These are phyloP conservation scores for Paralagenidium karlingii DNA, from an alignment of 352 stramenopile species.

Conservation along the genomic window DNA sequence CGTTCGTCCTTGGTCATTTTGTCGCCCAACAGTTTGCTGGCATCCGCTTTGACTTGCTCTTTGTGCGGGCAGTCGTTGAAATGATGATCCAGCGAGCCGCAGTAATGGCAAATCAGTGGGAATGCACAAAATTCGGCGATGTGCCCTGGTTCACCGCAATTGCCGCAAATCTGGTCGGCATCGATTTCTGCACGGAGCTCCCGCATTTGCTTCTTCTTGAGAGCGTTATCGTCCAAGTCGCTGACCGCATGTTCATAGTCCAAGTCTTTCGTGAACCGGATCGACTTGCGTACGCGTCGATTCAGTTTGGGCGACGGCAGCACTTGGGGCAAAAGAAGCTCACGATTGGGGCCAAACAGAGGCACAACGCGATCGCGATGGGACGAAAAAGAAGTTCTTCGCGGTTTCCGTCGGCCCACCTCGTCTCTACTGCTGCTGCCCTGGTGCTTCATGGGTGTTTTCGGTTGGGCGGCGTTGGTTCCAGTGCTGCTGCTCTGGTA, in stretches of 20 bases:
- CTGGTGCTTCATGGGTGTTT: too few species aligned
- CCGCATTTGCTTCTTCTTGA: slow-evolving; percentile 52
- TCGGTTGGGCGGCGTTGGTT: not conserved
- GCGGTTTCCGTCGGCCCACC: too few species aligned
- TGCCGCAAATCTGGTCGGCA: slow-evolving; percentile 47
- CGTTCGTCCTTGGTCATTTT: too few species aligned
- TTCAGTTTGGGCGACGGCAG: not conserved
- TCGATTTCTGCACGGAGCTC: slow-evolving; percentile 40
- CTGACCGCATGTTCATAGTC: slow-evolving; percentile 67
- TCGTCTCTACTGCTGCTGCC: too few species aligned
- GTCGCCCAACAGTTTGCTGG: too few species aligned
- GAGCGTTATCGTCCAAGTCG: slow-evolving; percentile 17
- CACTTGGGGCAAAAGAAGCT: too few species aligned
- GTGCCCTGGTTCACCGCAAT: slow-evolving; percentile 67
- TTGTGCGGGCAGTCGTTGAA: slow-evolving; percentile 30
- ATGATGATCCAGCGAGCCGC: slow-evolving; percentile 53
- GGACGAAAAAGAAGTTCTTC: not conserved
- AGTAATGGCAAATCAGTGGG: slow-evolving; percentile 67
- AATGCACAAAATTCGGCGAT: slow-evolving; percentile 53
- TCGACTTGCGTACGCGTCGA: slow-evolving; percentile 9
- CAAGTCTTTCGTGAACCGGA: slow-evolving; percentile 24
- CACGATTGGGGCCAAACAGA: too few species aligned
- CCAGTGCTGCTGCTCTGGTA: not conserved
- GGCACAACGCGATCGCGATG: not conserved
- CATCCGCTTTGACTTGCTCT: too few species aligned